Base-by-base conservation (phyloP, 192 early-diverging fungal genomes). In the Coemansia sp. region DNA sequence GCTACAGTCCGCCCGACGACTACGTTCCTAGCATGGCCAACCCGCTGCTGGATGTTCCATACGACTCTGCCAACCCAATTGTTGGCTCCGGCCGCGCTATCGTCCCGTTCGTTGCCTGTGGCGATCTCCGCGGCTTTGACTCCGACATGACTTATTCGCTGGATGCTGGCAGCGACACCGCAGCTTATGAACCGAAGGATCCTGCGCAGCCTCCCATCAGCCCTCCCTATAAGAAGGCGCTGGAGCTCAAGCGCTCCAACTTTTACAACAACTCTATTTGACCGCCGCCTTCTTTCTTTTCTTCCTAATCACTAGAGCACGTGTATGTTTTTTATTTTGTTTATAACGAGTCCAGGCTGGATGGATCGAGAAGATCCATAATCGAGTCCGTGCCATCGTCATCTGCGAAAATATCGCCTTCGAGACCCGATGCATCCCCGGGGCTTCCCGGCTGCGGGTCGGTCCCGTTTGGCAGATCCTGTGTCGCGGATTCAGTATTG, bases 11-110 rank as follows among this genome's bases (percentile, higher is more conserved):
- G 61, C 96, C 96, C 12, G 70, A 65, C 11, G 90, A 88, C 68
- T 96, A 94, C 64, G 85, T 87, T 44, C 95, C 94, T 7, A 95
- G 90, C 61, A 96, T 98, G 94, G 84, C 89, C 7, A 91, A 94
- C 68, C 94, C 95, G 59, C 73, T 96, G 45, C 85, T 98, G 56
- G 95, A 96, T 76, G 76, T 92, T 26, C 79, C 86, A 6, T 94
- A 94, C 69, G 86, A 86, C 83, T 78, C 74, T n/a, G 75, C 73
- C 43, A 90, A 93, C 75, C 80, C 91, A 38, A 77, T 91, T 12
- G 74, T 74, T 0, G 92, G 91, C 16, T 81, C 86, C 42, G 93
- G 94, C 74, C 84, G 92, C 59, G 85, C 87, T 2, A 90, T 97
- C 70, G 91, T 90, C 5, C 95, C 95, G 5, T 97, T 95, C 78